A percentile compares a stretch with the other conserved stretches of the same genome.
These are phyloP conservation scores for Furcasterigmium sp. DNA, from an alignment of 2,329 filamentous ascomycete genomes.

Conservation along the genomic window DNA sequence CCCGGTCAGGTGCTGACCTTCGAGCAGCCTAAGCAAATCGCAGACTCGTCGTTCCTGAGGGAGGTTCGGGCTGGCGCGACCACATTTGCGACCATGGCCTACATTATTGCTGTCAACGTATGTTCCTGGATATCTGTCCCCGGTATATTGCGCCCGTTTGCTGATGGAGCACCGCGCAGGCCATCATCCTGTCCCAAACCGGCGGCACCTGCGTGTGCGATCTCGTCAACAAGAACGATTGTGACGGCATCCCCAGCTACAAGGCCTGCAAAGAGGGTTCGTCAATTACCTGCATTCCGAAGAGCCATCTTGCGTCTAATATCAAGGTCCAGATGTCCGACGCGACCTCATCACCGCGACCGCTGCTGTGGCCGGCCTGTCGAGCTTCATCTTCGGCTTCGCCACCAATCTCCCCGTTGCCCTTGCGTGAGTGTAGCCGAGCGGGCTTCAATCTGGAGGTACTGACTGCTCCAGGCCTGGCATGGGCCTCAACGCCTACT, in stretches of 20 bases:
- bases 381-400: conserved; percentile 72
- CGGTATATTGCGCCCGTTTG: too few species aligned
- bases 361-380: conserved; percentile 70
- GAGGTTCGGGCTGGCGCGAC: conserved; percentile 77
- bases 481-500: conserved; percentile 65
- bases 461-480: conserved; percentile 47
- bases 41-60: conserved; percentile 65
- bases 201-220: conserved; percentile 73
- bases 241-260: conserved; percentile 40
- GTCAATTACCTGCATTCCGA: conserved; percentile 6
- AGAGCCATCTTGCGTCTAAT: neutral
- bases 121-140: too few species aligned
- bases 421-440: conserved; percentile 52
- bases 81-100: conserved; percentile 78
- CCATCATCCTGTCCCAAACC: conserved; percentile 66
- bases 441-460: conserved; percentile 4
- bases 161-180: too few species aligned
- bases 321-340: conserved; percentile 47
- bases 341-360: conserved; percentile 79
- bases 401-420: conserved; percentile 77
- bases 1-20: conserved; percentile 1
- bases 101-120: conserved; percentile 73
- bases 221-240: conserved; percentile 34
- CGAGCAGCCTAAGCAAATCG: conserved; percentile 58
- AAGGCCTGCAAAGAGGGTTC: conserved; percentile 41